phyloP scores from a whole-genome alignment of 129 eudicot species.

The Lactuca saligna region DNA sequence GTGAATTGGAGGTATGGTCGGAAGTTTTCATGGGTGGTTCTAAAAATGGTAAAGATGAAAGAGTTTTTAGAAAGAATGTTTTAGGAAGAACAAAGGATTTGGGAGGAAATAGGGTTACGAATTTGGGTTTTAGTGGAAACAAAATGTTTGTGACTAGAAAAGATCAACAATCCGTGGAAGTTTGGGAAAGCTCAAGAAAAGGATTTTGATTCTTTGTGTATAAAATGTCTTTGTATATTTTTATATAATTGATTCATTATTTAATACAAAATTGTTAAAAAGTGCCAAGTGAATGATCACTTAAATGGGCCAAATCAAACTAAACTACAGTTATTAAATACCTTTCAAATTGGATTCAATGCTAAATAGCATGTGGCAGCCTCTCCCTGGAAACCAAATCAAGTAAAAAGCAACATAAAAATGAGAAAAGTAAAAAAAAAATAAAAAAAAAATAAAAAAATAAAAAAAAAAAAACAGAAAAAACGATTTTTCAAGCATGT shows the following conservation, averaged over 20 bases:
- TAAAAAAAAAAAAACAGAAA: too few species aligned
- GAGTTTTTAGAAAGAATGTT: conserved; percentile 58
- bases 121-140: conserved; percentile 72
- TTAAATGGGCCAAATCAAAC: too few species aligned
- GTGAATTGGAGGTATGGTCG: conserved; percentile 70
- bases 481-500: not conserved
- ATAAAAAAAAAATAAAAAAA: too few species aligned
- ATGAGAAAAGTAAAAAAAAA: too few species aligned
- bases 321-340: too few species aligned
- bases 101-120: conserved; percentile 56
- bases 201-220: conserved; percentile 29
- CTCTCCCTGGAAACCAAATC: conserved; percentile 13
- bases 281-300: not conserved
- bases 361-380: conserved; percentile 11
- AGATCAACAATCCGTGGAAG: conserved; percentile 72
- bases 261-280: not conserved
- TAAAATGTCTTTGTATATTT: not conserved
- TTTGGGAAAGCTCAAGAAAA: conserved; percentile 72
- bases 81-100: conserved; percentile 75
- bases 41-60: conserved; percentile 17
- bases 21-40: conserved; percentile 48
- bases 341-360: too few species aligned
- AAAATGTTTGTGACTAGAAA: conserved; percentile 81
- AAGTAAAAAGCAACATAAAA: not conserved
- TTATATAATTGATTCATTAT: not conserved